phyloP scores from a whole-genome alignment of 2,329 filamentous ascomycete species.

The Knufia fluminis region DNA sequence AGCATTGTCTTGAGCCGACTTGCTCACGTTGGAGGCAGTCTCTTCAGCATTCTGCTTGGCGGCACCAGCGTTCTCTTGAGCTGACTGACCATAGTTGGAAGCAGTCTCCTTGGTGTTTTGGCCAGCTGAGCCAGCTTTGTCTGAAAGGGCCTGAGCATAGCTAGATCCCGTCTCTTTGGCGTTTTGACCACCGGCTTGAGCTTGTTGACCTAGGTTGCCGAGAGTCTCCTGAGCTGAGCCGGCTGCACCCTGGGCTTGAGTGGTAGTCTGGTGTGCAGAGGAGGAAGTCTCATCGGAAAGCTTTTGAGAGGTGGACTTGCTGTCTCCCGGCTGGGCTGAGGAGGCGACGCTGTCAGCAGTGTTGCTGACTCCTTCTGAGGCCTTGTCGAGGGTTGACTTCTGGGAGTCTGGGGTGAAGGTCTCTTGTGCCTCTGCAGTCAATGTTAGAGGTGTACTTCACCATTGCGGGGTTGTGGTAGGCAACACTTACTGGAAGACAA shows the following conservation, averaged over 20 bases:
- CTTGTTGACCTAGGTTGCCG: slow-evolving; percentile 3
- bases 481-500: slow-evolving; percentile 3
- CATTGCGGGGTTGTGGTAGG: not conserved
- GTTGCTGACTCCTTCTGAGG: slow-evolving; percentile 49
- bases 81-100: slow-evolving; percentile 4
- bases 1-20: slow-evolving; percentile 7
- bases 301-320: slow-evolving; percentile 48
- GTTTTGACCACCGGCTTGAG: not conserved
- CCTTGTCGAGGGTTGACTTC: slow-evolving; percentile 53
- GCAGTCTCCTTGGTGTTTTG: slow-evolving; percentile 7
- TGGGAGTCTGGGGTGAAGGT: slow-evolving; percentile 48
- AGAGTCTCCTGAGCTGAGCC: slow-evolving; percentile 6
- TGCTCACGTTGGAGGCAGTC: not conserved
- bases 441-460: not conserved
- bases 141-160: not conserved
- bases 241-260: slow-evolving; percentile 8
- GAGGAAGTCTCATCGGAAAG: slow-evolving; percentile 31
- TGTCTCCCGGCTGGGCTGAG: slow-evolving; percentile 31
- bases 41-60: not conserved
- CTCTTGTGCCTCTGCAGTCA: slow-evolving; percentile 41
- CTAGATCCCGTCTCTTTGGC: no score
- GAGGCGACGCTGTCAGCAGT: slow-evolving; percentile 45
- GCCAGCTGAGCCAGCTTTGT: not conserved
- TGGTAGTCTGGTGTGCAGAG: not conserved
- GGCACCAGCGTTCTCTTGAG: slow-evolving; percentile 5